These are phyloP conservation scores for Purpureocillium takamizusanense DNA, from an alignment of 2,329 filamentous ascomycete species.

Conservation along the genomic window DNA sequence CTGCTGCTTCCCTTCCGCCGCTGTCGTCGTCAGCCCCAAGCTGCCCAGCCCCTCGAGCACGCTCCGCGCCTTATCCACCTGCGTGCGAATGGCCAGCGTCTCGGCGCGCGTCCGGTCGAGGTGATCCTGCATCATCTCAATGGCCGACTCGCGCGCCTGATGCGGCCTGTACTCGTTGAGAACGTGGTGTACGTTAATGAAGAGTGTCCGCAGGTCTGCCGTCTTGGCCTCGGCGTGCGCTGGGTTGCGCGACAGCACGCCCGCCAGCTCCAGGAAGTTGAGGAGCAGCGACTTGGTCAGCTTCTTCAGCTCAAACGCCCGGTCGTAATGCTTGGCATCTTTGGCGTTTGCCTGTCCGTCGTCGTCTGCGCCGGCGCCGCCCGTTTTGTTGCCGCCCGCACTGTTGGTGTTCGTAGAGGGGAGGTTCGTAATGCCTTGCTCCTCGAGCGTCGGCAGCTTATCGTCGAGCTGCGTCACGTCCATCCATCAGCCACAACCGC, in stretches of 20 bases:
- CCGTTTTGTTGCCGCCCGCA: not conserved
- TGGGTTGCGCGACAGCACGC: slow-evolving; percentile 26
- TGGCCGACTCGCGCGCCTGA: slow-evolving; percentile 81
- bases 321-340: slow-evolving; percentile 49
- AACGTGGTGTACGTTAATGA: slow-evolving; percentile 87
- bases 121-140: slow-evolving; percentile 80
- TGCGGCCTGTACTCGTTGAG: slow-evolving; percentile 93
- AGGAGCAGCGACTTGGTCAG: slow-evolving; percentile 78
- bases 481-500: not conserved
- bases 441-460: slow-evolving; percentile 56
- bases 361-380: not conserved
- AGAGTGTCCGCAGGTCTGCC: slow-evolving; percentile 68
- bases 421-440: slow-evolving; percentile 63
- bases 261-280: slow-evolving; percentile 79
- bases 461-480: slow-evolving; percentile 40
- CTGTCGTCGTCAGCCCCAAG: slow-evolving; percentile 24
- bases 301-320: slow-evolving; percentile 61
- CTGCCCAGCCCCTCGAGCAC: slow-evolving; percentile 62
- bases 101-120: slow-evolving; percentile 64
- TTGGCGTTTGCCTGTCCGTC: slow-evolving; percentile 18
- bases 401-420: slow-evolving; percentile 27
- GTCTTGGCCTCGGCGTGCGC: slow-evolving; percentile 59
- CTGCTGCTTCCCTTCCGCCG: slow-evolving; percentile 8
- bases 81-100: slow-evolving; percentile 57
- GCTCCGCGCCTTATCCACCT: slow-evolving; percentile 63